Evolutionary conservation across 768 basidiomycete genomes (phyloP).

Genomic region (Agrocybe pediades): DNA sequence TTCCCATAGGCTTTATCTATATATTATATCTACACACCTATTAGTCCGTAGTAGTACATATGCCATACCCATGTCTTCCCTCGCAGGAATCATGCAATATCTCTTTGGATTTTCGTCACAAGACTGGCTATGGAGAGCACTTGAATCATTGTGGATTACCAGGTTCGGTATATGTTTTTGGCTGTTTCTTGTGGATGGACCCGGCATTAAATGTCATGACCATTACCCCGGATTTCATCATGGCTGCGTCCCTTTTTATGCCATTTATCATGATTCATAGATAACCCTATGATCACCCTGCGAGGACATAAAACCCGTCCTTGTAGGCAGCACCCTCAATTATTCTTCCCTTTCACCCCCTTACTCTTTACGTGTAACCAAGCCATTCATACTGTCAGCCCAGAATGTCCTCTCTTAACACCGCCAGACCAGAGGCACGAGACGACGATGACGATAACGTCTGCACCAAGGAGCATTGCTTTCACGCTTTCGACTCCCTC

Average conservation of each 20-base stretch:
- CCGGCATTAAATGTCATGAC: slow-evolving; percentile 2
- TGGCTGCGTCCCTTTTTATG: not conserved
- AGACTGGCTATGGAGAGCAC: not conserved
- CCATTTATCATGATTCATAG: slow-evolving; percentile 11
- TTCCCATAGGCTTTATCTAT: slow-evolving; percentile 38
- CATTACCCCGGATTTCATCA: slow-evolving; percentile 2
- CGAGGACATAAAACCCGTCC: slow-evolving; percentile 15
- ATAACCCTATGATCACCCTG: slow-evolving; percentile 15
- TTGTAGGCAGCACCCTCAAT: not conserved
- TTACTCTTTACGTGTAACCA: slow-evolving; percentile 11
- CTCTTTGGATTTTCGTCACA: not conserved
- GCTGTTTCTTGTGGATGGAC: slow-evolving; percentile 5
- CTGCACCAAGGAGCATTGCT: slow-evolving; percentile 78
- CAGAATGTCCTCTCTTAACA: slow-evolving; percentile 45
- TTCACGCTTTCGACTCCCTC: slow-evolving; percentile 78
- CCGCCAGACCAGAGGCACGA: slow-evolving; percentile 45
- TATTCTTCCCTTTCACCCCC: slow-evolving; percentile 1
- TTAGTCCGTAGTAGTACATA: slow-evolving; percentile 31
- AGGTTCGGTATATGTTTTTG: slow-evolving; percentile 10
- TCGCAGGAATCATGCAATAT: slow-evolving; percentile 18
- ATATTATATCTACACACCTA: slow-evolving; percentile 44
- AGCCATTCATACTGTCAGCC: slow-evolving; percentile 12
- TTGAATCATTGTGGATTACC: not conserved
- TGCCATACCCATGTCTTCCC: slow-evolving; percentile 26
- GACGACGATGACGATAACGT: slow-evolving; percentile 33